These are phyloP conservation scores for Jackrogersella multiformis DNA, from an alignment of 495 filamentous ascomycete genomes.

Conservation along the genomic window DNA sequence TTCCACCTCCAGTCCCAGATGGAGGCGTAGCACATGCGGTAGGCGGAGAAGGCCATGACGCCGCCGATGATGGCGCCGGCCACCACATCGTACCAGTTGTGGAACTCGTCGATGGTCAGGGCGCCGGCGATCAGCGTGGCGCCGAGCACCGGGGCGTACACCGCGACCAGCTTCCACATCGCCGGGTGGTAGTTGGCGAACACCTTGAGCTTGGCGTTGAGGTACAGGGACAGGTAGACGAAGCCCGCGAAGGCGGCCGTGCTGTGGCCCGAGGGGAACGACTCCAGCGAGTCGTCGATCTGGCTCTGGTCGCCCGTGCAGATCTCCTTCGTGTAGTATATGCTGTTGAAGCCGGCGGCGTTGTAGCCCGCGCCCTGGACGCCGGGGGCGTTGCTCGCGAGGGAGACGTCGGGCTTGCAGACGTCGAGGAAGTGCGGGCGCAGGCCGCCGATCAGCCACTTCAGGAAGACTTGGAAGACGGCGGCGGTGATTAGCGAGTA, in stretches of 20 bases:
- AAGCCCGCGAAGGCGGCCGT: constrained; percentile 67
- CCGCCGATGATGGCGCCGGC: constrained; percentile 66
- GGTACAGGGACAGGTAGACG: constrained; percentile 66
- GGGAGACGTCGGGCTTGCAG: constrained; percentile 62
- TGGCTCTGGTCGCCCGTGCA: constrained; percentile 54
- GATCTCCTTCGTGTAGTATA: constrained; percentile 61
- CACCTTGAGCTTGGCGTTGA: constrained; percentile 72
- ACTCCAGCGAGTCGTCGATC: constrained; percentile 63
- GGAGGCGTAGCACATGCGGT: constrained; percentile 66
- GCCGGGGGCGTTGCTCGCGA: constrained; percentile 43
- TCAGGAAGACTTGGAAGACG: constrained; percentile 66
- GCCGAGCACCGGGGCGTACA: constrained; percentile 67
- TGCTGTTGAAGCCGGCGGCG: constrained; percentile 54
- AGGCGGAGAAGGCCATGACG: constrained; percentile 63
- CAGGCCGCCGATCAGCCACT: constrained; percentile 65
- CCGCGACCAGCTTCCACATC: constrained; percentile 68
- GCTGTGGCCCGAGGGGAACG: constrained; percentile 70
- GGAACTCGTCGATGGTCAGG: constrained; percentile 68
- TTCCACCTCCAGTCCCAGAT: constrained; percentile 69
- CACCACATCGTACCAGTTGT: constrained; percentile 69
- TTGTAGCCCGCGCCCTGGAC: constrained; percentile 48
- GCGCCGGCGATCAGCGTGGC: constrained; percentile 66
- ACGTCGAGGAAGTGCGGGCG: constrained; percentile 67
- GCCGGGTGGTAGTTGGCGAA: constrained; percentile 67
- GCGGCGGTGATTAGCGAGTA: constrained; percentile 68